phyloP scores from a whole-genome alignment of 805 yeast genomes.

The Candida pini region DNA sequence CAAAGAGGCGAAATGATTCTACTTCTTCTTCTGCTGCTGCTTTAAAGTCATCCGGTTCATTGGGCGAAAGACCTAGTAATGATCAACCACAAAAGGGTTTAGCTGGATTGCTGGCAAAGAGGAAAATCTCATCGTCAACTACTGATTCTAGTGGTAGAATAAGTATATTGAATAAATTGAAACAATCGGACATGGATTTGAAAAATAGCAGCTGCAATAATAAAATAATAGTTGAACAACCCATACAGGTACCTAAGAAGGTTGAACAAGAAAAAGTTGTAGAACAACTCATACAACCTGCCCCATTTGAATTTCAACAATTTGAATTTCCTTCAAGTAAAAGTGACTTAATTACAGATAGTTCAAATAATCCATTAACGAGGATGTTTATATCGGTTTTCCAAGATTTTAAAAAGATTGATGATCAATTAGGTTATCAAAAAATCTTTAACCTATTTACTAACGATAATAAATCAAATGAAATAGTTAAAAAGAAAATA shows the following conservation, averaged over 20 bases:
- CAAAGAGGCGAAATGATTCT: no score
- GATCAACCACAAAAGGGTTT: constrained; percentile 1
- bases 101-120: constrained; percentile 1
- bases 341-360: no score
- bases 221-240: no score
- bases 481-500: constrained; percentile 35
- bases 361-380: constrained; percentile 9
- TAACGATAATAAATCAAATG: constrained; percentile 35
- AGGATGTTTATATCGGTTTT: constrained; percentile 2
- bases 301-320: constrained; percentile 7
- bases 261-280: no score
- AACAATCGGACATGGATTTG: no score
- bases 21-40: no score
- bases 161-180: background rate
- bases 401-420: no score
- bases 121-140: background rate
- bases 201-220: no score
- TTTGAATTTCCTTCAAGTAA: constrained; percentile 3
- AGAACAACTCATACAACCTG: no score
- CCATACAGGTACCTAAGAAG: no score
- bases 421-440: constrained; percentile 1
- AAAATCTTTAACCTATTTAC: constrained; percentile 24
- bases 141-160: background rate
- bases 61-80: background rate
- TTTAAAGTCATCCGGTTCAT: no score